A percentile compares a stretch with the other conserved stretches of the same genome.
These are phyloP conservation scores for Kalanchoe fedtschenkoi DNA, from an alignment of 164 flowering plant species.

Conservation along the genomic window DNA sequence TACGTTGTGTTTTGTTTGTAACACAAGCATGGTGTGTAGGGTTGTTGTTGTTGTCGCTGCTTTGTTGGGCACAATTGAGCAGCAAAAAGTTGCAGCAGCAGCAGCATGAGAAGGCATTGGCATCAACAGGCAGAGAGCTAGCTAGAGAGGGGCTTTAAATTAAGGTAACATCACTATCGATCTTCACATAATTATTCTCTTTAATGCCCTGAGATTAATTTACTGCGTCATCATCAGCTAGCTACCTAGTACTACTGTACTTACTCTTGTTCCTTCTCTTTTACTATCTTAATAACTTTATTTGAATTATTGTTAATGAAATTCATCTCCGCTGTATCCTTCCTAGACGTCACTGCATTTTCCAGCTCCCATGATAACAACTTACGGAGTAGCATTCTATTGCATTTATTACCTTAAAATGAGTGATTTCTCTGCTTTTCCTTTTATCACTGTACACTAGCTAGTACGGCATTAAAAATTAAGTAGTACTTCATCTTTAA, in stretches of 20 bases:
- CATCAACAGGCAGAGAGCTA: no score
- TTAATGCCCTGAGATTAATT: not conserved
- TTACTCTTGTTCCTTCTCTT: not conserved
- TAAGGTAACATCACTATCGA: slow-evolving; percentile 1
- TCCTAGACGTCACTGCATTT: not conserved
- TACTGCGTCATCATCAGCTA: not conserved
- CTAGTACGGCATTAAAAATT: no score
- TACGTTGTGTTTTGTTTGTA: not conserved
- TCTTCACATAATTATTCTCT: not conserved
- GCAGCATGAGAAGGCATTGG: not conserved
- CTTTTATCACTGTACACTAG: not conserved
- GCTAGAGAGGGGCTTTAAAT: slow-evolving; percentile 1
- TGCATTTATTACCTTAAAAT: slow-evolving; percentile 3
- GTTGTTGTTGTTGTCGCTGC: slow-evolving; percentile 3
- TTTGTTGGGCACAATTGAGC: slow-evolving; percentile 1
- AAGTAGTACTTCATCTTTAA: no score
- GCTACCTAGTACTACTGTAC: slow-evolving; percentile 1
- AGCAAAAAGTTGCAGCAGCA: not conserved
- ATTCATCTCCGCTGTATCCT: not conserved
- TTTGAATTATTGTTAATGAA: not conserved
- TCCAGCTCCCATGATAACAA: slow-evolving; percentile 2
- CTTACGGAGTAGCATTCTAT: not conserved
- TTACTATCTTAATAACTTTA: not conserved
- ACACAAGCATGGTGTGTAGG: not conserved
- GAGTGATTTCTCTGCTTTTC: not conserved